These are phyloP conservation scores for Lentinula aciculospora DNA, from an alignment of 768 basidiomycete genomes.

Conservation along the genomic window DNA sequence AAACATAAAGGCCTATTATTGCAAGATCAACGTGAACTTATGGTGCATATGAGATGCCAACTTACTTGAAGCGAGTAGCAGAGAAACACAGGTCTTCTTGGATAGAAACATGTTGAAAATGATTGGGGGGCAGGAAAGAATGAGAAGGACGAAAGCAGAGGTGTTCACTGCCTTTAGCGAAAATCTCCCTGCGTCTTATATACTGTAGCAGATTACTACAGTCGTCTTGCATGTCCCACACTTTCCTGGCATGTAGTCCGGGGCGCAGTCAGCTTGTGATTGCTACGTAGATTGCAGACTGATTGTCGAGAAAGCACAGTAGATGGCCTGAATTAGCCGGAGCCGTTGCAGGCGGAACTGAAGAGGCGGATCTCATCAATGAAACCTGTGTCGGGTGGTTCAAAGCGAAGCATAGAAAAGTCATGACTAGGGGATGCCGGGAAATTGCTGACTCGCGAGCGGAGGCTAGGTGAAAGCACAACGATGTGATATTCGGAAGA, in stretches of 20 bases:
- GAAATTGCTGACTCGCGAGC: background rate
- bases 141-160: background rate
- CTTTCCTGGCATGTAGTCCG: background rate
- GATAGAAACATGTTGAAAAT: background rate
- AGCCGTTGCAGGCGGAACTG: background rate
- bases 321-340: background rate
- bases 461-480: background rate
- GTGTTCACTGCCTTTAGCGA: background rate
- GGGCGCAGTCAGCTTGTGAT: background rate
- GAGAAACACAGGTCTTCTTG: background rate
- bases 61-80: background rate
- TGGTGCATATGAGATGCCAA: background rate
- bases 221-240: background rate
- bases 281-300: background rate
- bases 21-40: background rate
- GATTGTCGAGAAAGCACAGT: background rate
- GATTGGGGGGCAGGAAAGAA: background rate
- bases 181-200: background rate
- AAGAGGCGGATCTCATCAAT: background rate
- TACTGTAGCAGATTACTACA: background rate
- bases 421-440: background rate
- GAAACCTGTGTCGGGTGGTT: background rate
- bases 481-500: background rate
- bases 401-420: background rate
- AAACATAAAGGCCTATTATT: background rate